Base-by-base conservation (phyloP, 2,329 filamentous ascomycete genomes). In the Pseudogymnoascus sp. region DNA sequence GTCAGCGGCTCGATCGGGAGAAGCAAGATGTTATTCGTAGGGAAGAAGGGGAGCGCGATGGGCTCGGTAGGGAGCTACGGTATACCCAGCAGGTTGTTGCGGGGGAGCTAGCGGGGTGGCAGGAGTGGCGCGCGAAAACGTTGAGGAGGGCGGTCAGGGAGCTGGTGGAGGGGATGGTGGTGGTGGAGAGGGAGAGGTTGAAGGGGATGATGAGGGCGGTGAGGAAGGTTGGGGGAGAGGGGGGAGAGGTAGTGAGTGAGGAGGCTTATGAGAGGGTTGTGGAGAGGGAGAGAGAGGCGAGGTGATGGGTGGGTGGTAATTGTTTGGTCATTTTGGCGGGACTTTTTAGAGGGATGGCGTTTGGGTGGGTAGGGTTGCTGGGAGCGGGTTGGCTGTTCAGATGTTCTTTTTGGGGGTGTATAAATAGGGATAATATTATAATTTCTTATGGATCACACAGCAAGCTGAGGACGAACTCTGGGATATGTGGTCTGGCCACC, bases 51-150 rank as follows among this genome's bases (percentile, higher is more conserved):
- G 91, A 97, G 72, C 83, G 90, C 9, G 84, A 88, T 18, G 84
- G 86, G 46, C 76, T 96, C n/a, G 88, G 88, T 0, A 85, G 85
- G 61, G 95, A 99, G 75, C 78, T 99, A 63, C 80, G 91, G 60
- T 96, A 95, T 75, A 96, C 93, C 59, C 93, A 97, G 77, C 91
- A 96, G 75, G 91, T 93, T 12, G 93, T 97, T 23, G 93, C 96
- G 5, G 83, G 86, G 1, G 95, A 99, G 77, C 76, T 99, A 63
- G 95, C 95, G 0, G 92, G 90, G 14, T 99, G 95, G 91, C 93
- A 96, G 71, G 91, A 96, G 42, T 85, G 92, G 78, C 87, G 96
- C 71, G 90, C 91, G 68, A 85, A 84, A 70, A 86, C 90, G 77
- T 92, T 90, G 1, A 80, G 87, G 65, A 84, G 84, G 64, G 90